Evolutionary conservation across 2,329 filamentous ascomycete species (phyloP).

Genomic region (Diplodia intermedia): DNA sequence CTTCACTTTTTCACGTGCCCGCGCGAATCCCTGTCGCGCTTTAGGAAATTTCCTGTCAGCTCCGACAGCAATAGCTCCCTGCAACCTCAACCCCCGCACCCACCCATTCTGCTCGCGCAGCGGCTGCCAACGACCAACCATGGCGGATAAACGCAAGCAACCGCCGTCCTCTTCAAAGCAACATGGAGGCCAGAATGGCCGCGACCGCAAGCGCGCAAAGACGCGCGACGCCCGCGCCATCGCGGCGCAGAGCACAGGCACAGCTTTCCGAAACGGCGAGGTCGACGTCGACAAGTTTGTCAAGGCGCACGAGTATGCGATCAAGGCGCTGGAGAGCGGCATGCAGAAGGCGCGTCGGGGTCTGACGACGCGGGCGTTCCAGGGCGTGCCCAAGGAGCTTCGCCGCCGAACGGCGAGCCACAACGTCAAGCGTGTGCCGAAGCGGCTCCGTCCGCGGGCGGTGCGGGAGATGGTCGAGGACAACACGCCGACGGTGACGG

Average conservation of each 20-base stretch:
- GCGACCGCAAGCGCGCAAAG: slow-evolving; percentile 31
- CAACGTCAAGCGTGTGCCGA: slow-evolving; percentile 89
- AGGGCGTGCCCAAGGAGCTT: slow-evolving; percentile 84
- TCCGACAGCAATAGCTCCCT: not conserved
- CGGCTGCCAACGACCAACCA: slow-evolving; percentile 1
- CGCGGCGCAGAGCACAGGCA: slow-evolving; percentile 42
- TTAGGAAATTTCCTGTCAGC: slow-evolving; percentile 27
- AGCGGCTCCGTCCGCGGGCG: slow-evolving; percentile 73
- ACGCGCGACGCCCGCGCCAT: slow-evolving; percentile 39
- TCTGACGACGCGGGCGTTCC: slow-evolving; percentile 77
- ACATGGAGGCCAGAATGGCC: slow-evolving; percentile 21
- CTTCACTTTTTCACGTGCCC: slow-evolving; percentile 29
- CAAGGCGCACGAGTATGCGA: slow-evolving; percentile 85
- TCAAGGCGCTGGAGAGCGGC: slow-evolving; percentile 80
- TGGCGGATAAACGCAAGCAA: slow-evolving; percentile 32
- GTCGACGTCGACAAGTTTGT: slow-evolving; percentile 86
- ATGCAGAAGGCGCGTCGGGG: slow-evolving; percentile 75
- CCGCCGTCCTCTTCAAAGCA: slow-evolving; percentile 12
- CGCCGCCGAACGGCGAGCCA: slow-evolving; percentile 90
- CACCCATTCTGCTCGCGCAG: not conserved
- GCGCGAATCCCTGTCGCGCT: slow-evolving; percentile 30
- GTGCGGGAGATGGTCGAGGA: slow-evolving; percentile 81
- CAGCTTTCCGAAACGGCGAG: slow-evolving; percentile 73
- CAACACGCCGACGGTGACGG: slow-evolving; percentile 82
- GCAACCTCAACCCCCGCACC: not conserved